Evolutionary conservation across 495 filamentous ascomycete species (phyloP), one percentile per base, ranked within the genome.

Genomic region (Penicillium arizonense): DNA sequence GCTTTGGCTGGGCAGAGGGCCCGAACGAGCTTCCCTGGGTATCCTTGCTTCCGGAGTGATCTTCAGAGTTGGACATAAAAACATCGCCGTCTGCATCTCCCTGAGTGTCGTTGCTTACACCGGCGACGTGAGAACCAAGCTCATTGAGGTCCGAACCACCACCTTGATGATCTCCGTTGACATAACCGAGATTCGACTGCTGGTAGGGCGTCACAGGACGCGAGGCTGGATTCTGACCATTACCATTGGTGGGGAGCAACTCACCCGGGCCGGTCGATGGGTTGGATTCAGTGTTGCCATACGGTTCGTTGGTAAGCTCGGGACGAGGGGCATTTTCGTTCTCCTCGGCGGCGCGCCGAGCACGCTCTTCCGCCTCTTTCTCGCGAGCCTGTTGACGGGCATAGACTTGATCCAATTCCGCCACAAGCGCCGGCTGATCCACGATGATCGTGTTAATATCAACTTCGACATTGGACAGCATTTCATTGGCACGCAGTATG

Each of bases 391-490:
- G 61, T 61, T 96, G 88, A 43, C 90, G 81, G n/a, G 77, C 59
- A 64, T 90, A 92, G 7, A 92, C 79, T 42, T 81, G 77, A 56
- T 91, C 87, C 56, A 86, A 88, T 55, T 89, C 86, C 3, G 77
- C 78, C 3, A 89, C 75, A 10, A 84, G 77, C 26, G 74, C 78
- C 38, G 92, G 85, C 18, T 84, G 78, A 32, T 77, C 74, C n/a
- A 68, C 61, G 51, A 86, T 82, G 33, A 96, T 84, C 24, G 78
- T 79, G 12, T 79, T 76, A 52, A 96, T 83, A 66, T 97, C 94
- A 12, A 97, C 91, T 58, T 96, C 91, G 2, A 95, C 90, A 64
- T 97, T 97, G 13, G 90, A 82, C 4, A 88, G 71, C 41, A 98
- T 83, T 69, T 98, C 94, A 55, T 91, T 95, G 2, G 91, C 91